phyloP scores from a whole-genome alignment of 441 rosid species.

The Pelargonium citronellum region DNA sequence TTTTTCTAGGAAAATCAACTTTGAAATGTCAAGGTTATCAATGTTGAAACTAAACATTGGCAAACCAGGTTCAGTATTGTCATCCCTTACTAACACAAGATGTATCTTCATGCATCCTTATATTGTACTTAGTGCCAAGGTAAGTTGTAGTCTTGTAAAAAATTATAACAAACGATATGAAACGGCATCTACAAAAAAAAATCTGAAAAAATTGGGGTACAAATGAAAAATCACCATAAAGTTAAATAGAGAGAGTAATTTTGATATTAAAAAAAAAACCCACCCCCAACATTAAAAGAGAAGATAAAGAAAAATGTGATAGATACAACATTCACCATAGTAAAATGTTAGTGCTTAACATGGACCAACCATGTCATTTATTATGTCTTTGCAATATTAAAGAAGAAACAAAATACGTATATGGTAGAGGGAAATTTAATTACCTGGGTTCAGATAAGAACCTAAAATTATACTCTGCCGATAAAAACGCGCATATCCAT shows the following conservation, averaged over 20 bases:
- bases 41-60: background rate
- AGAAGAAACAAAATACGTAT: background rate
- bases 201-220: background rate
- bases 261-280: background rate
- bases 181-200: background rate
- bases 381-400: background rate
- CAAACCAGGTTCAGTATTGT: background rate
- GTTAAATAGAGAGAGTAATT: too few relatives aligned
- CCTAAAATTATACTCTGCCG: constrained; percentile 77
- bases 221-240: background rate
- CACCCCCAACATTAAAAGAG: background rate
- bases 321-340: background rate
- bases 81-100: background rate
- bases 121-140: background rate
- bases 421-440: constrained; percentile 7
- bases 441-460: constrained; percentile 77
- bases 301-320: background rate
- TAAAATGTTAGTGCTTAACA: background rate
- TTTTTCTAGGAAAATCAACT: background rate
- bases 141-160: background rate
- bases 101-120: background rate
- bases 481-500: constrained; percentile 65
- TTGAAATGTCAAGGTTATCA: background rate
- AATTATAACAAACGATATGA: background rate
- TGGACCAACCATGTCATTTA: background rate